These are phyloP conservation scores for Colletotrichum tamarilloi DNA, from an alignment of 2,329 filamentous ascomycete species.

Conservation along the genomic window DNA sequence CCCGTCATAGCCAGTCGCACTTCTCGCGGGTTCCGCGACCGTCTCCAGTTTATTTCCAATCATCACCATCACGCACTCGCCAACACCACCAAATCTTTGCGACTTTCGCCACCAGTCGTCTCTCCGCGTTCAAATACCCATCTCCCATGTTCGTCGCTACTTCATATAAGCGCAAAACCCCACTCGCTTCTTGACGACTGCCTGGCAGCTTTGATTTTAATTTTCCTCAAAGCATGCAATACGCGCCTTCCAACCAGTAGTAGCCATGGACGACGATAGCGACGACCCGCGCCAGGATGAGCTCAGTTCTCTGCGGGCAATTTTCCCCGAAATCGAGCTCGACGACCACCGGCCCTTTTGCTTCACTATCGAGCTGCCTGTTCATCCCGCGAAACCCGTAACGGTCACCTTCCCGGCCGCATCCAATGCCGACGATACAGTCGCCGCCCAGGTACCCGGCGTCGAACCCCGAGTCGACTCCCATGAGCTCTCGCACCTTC, in stretches of 20 bases:
- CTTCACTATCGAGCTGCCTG: constrained; percentile 68
- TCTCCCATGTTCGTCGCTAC: constrained; percentile 18
- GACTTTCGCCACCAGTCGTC: constrained; percentile 20
- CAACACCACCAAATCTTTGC: constrained; percentile 6
- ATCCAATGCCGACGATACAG: constrained; percentile 38
- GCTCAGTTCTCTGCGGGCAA: constrained; percentile 70
- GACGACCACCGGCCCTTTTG: constrained; percentile 56
- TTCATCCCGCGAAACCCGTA: constrained; percentile 64
- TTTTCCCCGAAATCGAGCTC: constrained; percentile 73
- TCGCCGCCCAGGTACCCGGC: constrained; percentile 26
- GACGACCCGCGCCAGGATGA: constrained; percentile 68
- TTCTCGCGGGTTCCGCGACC: constrained; percentile 35
- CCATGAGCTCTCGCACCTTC: constrained; percentile 66
- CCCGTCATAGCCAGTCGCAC: constrained; percentile 23
- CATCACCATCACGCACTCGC: background rate
- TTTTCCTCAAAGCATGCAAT: constrained; percentile 23
- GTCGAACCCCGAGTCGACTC: constrained; percentile 50
- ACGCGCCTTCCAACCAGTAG: constrained; percentile 18
- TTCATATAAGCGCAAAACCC: background rate
- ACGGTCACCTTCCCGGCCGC: constrained; percentile 68
- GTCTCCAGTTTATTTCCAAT: constrained; percentile 10
- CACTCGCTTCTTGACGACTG: background rate
- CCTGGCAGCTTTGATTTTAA: background rate
- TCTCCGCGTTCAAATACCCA: constrained; percentile 4
- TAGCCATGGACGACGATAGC: constrained; percentile 49